Conservation (phyloP, 2,329 filamentous ascomycete genomes). For the Cytospora mali region DNA sequence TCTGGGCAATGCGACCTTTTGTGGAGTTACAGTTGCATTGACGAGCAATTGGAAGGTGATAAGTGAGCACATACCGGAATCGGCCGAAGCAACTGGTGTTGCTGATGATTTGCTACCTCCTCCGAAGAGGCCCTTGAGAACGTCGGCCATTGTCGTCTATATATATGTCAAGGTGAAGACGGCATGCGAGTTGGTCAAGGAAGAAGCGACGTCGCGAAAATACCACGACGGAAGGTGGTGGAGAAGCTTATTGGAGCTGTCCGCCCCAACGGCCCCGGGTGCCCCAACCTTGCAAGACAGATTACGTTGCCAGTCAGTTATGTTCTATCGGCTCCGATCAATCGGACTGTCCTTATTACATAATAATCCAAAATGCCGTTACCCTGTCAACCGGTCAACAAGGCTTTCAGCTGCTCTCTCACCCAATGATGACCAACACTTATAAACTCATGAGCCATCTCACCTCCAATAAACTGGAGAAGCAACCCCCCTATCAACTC, state of each 20-base stretch:
- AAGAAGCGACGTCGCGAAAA: conserved; percentile 21
- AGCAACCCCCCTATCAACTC: background rate
- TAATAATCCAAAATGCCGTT: background rate
- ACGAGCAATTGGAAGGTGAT: conserved; percentile 7
- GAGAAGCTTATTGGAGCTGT: conserved; percentile 12
- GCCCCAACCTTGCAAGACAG: background rate
- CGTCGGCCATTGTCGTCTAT: conserved; percentile 51
- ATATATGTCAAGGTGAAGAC: conserved; percentile 16
- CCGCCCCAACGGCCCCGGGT: background rate
- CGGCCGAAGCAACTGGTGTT: conserved; percentile 52
- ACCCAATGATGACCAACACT: conserved; percentile 3
- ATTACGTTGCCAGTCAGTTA: background rate
- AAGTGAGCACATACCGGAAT: conserved; percentile 61
- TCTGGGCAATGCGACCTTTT: background rate
- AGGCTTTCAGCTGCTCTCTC: background rate
- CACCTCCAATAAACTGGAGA: background rate
- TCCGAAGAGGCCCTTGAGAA: conserved; percentile 71
- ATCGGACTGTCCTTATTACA: conserved; percentile 1
- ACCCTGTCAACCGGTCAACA: conserved; percentile 2
- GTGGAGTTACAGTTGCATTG: background rate
- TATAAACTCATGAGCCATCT: background rate
- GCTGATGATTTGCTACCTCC: conserved; percentile 61
- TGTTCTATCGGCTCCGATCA: background rate
- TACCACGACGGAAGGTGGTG: conserved; percentile 16
- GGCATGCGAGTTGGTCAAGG: conserved; percentile 20